Percentiles rank a stretch among this genome's conserved stretches.
These are phyloP conservation scores for Betula pendula DNA, from an alignment of 306 rosid species.

Conservation along the genomic window DNA sequence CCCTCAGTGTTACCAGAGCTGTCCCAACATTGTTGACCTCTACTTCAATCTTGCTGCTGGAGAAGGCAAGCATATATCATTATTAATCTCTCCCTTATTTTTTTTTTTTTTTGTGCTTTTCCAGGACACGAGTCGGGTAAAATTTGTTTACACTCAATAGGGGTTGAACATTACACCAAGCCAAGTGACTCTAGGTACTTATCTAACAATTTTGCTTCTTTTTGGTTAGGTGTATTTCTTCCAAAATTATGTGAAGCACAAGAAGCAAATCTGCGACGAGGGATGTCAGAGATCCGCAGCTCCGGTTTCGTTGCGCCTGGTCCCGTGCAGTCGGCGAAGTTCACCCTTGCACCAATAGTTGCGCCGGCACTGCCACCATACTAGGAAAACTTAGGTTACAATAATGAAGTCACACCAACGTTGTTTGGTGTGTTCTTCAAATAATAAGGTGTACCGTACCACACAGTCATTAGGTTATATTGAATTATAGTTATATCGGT, in stretches of 20 bases:
- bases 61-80: constrained; percentile 58
- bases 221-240: constrained; percentile 70
- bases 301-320: constrained; percentile 71
- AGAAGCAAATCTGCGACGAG: constrained; percentile 46
- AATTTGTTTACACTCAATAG: too few species aligned
- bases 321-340: constrained; percentile 38
- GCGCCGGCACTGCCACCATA: constrained; percentile 39
- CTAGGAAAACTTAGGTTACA: constrained; percentile 5
- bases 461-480: too few species aligned
- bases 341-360: constrained; percentile 20
- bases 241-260: constrained; percentile 73
- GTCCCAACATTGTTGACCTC: constrained; percentile 73
- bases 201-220: not conserved
- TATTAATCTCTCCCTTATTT: not conserved
- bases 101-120: too few species aligned
- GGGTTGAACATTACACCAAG: not conserved
- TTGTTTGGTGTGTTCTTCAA: not conserved
- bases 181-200: not conserved
- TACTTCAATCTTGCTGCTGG: constrained; percentile 90
- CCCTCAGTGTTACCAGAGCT: constrained; percentile 53
- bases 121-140: too few species aligned
- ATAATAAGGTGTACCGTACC: too few species aligned
- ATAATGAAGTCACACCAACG: constrained; percentile 9
- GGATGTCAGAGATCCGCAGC: constrained; percentile 72
- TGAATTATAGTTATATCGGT: not conserved